phyloP scores from a whole-genome alignment of 2,329 filamentous ascomycete genomes.

The Stachybotrys chartarum region DNA sequence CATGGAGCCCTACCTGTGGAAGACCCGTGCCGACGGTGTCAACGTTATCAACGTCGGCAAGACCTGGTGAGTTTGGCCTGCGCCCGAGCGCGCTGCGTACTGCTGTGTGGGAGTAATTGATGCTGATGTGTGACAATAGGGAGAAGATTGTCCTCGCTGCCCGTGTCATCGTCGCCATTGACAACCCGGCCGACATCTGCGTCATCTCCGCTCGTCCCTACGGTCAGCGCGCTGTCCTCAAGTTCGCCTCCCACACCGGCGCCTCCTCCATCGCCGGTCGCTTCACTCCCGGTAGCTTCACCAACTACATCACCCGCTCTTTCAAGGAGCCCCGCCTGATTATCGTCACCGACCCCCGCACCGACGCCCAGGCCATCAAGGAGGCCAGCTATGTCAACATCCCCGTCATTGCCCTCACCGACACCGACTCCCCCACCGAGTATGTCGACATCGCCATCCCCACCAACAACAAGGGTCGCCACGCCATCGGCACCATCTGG shows the following conservation, averaged over 20 bases:
- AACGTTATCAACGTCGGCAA: conserved; percentile 99
- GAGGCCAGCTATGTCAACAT: conserved; percentile 99
- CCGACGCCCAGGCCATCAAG: conserved; percentile 99
- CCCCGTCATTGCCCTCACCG: conserved; percentile 97
- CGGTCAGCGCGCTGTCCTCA: conserved; percentile 98
- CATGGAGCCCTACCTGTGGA: conserved; percentile 99
- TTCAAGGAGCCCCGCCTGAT: conserved; percentile 99
- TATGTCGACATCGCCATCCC: conserved; percentile 99
- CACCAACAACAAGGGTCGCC: conserved; percentile 99
- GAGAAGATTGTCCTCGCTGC: conserved; percentile 99
- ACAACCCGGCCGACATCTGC: conserved; percentile 99
- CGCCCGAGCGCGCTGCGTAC: not conserved
- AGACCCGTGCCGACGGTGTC: conserved; percentile 96
- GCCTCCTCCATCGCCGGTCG: conserved; percentile 97
- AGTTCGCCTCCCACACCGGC: conserved; percentile 98
- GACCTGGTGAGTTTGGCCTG: conserved; percentile 71
- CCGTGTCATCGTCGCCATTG: conserved; percentile 96
- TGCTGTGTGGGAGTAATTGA: not conserved
- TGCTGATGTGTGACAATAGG: conserved; percentile 43
- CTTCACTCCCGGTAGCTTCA: conserved; percentile 99
- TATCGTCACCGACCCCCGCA: conserved; percentile 98
- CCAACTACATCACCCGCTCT: conserved; percentile 99
- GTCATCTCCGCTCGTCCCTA: conserved; percentile 99
- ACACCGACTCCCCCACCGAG: conserved; percentile 98
- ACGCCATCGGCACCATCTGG: conserved; percentile 97